phyloP scores from a whole-genome alignment of 345 rosid species.

The Luvunga scandens region DNA sequence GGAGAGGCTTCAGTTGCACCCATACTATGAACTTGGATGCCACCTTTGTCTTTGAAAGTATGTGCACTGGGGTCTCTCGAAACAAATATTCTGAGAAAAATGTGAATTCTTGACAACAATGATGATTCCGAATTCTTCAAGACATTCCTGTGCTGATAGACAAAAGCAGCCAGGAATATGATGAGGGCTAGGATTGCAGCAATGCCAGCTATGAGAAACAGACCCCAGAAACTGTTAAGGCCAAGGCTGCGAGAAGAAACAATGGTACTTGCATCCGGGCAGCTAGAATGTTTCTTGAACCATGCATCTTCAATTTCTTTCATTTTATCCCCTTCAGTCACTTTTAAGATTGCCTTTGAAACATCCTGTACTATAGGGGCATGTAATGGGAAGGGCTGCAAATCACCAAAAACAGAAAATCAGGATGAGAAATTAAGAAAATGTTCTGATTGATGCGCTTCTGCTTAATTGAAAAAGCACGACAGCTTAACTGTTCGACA shows the following conservation, averaged over 20 bases:
- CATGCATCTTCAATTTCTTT: slow-evolving; percentile 30
- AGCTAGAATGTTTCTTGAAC: slow-evolving; percentile 17
- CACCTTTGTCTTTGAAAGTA: slow-evolving; percentile 17
- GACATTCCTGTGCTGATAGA: too few relatives aligned
- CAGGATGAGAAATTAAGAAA: too few relatives aligned
- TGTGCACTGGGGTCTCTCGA: slow-evolving; percentile 35
- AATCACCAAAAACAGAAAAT: too few relatives aligned
- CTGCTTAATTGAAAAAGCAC: too few relatives aligned
- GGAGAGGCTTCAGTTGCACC: slow-evolving; percentile 19
- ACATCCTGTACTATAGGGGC: too few relatives aligned
- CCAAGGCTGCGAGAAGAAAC: slow-evolving; percentile 35
- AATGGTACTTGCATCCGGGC: slow-evolving; percentile 17
- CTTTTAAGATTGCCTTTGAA: slow-evolving; percentile 27
- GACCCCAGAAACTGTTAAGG: slow-evolving; percentile 34
- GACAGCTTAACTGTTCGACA: too few relatives aligned
- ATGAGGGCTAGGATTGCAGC: too few relatives aligned
- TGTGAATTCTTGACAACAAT: slow-evolving; percentile 18
- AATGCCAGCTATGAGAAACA: too few relatives aligned
- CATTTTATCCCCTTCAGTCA: slow-evolving; percentile 31
- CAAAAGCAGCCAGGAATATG: too few relatives aligned
- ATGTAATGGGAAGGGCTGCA: too few relatives aligned
- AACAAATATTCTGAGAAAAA: slow-evolving; percentile 22
- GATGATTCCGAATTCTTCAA: not conserved
- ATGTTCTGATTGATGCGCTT: too few relatives aligned
- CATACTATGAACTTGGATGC: slow-evolving; percentile 7